Evolutionary conservation across 371 early-diverging fungal species (phyloP).

Genomic region (Mortierella sp.): DNA sequence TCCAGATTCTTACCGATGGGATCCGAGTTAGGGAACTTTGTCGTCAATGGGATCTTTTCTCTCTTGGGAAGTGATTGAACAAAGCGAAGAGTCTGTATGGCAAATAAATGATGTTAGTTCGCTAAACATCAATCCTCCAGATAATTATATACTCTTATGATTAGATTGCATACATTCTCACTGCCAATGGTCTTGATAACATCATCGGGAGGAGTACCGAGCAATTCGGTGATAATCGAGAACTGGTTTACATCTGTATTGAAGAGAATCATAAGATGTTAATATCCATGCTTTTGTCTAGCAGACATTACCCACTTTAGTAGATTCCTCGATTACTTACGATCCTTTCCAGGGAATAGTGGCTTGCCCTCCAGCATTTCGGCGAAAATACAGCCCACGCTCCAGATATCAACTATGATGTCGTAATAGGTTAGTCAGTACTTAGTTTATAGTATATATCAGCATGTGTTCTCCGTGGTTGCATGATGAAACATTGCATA

Average conservation of each 20-base stretch:
- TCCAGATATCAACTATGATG: conserved; percentile 97
- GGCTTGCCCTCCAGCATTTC: conserved; percentile 98
- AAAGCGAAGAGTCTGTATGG: conserved; percentile 84
- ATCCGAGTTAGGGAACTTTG: conserved; percentile 77
- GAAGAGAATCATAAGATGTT: background rate
- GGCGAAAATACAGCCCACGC: conserved; percentile 98
- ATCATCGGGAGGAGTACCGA: conserved; percentile 95
- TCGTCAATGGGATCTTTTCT: conserved; percentile 82
- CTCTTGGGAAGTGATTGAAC: conserved; percentile 89
- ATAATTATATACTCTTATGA: background rate
- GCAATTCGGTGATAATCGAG: conserved; percentile 91
- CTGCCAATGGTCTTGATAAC: conserved; percentile 94
- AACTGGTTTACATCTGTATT: conserved; percentile 90
- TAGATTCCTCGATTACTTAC: conserved; percentile 62
- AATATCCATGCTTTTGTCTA: background rate
- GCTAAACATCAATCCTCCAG: background rate
- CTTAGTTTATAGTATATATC: background rate
- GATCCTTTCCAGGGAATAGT: conserved; percentile 97
- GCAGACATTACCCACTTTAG: background rate
- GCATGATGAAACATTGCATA: conserved; percentile 42
- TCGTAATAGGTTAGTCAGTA: background rate
- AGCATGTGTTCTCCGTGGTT: background rate
- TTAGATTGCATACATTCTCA: conserved; percentile 78
- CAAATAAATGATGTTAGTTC: background rate
- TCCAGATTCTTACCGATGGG: conserved; percentile 59